Percentiles rank a stretch among this genome's conserved stretches.
These are phyloP conservation scores for Gracilaria vermiculophylla DNA, from an alignment of 23 red algal genomes.

Conservation along the genomic window DNA sequence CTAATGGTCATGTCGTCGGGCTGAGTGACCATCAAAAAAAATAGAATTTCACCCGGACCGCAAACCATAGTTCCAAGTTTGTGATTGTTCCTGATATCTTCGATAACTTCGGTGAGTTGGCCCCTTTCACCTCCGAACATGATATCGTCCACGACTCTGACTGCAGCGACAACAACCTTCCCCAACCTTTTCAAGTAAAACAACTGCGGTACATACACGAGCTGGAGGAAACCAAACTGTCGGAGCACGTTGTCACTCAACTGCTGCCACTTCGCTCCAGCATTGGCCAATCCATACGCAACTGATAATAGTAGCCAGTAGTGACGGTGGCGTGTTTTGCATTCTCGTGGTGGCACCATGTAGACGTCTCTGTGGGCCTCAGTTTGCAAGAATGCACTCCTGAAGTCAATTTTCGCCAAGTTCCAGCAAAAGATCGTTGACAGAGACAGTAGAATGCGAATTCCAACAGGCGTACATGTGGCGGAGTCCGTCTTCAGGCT, in stretches of 20 bases:
- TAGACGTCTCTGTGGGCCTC: constrained; percentile 46
- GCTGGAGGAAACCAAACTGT: neutral
- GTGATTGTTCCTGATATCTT: constrained; percentile 20
- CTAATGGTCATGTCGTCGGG: neutral
- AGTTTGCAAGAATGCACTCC: no score
- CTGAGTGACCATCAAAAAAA: neutral
- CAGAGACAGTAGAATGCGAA: constrained; percentile 19
- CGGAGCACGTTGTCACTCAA: neutral
- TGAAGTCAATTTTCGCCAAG: no score
- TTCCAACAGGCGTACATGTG: constrained; percentile 5
- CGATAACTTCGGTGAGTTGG: no score
- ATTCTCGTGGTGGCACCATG: constrained; percentile 14
- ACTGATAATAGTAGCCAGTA: constrained; percentile 21
- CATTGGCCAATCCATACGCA: constrained; percentile 35
- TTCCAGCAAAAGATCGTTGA: neutral
- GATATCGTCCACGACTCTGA: no score
- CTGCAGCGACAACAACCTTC: neutral
- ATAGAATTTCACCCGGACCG: neutral
- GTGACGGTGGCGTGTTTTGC: neutral
- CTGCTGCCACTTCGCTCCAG: constrained; percentile 41
- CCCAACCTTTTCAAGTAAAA: neutral
- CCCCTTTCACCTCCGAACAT: no score
- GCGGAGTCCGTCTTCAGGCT: no score
- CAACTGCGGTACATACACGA: constrained; percentile 32
- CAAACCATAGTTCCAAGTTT: constrained; percentile 15